These are phyloP conservation scores for Starmerella gropengiesseri DNA, from an alignment of 805 yeast species.

Conservation along the genomic window DNA sequence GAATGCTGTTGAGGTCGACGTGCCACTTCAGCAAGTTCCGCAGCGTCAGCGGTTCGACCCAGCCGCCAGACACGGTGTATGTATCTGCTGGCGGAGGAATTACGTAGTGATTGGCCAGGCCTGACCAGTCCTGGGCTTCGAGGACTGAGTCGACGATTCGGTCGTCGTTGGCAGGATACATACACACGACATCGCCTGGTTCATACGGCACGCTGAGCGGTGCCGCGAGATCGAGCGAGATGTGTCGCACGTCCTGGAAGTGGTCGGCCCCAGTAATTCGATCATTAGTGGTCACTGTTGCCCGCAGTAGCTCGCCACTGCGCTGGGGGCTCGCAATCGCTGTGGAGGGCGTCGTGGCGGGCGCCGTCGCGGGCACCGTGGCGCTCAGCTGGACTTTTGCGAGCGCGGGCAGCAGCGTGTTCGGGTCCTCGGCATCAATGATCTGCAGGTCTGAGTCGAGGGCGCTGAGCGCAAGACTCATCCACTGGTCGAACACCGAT, in stretches of 20 bases:
- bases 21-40: conserved; percentile 66
- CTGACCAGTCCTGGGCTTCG: conserved; percentile 61
- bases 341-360: no score
- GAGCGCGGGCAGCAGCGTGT: conserved; percentile 18
- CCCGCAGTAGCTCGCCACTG: conserved; percentile 26
- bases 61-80: conserved; percentile 26
- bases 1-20: conserved; percentile 71
- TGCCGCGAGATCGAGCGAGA: conserved; percentile 36
- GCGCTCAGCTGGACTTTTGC: not conserved
- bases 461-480: conserved; percentile 26
- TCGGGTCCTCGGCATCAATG: not conserved
- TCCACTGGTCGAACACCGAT: conserved; percentile 68
- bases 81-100: not conserved
- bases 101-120: conserved; percentile 51
- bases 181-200: conserved; percentile 74
- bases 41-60: conserved; percentile 42
- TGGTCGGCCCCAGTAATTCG: conserved; percentile 63
- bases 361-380: not conserved
- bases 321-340: not conserved
- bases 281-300: conserved; percentile 39
- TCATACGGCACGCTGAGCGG: conserved; percentile 29
- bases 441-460: conserved; percentile 16
- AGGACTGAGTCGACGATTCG: conserved; percentile 54
- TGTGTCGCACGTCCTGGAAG: conserved; percentile 79
- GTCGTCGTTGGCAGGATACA: conserved; percentile 65